Base-by-base conservation (phyloP, 2,329 filamentous ascomycete genomes). In the Penicillium brasilianum region DNA sequence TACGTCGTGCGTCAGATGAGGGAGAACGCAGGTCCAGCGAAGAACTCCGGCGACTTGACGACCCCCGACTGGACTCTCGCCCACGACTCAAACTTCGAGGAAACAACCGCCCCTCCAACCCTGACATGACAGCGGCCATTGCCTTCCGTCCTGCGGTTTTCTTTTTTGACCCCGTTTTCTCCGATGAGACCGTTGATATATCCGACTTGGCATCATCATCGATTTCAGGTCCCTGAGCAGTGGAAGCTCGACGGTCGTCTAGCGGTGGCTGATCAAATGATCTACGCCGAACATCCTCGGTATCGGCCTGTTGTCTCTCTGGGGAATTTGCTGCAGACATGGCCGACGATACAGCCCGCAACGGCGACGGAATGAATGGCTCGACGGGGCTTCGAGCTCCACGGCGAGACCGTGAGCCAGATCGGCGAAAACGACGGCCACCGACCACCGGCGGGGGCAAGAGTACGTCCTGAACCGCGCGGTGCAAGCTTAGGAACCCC, bases 401-500 rank as follows among this genome's bases (percentile, higher is more conserved):
- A 63, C 61, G 60, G 54, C 52, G 64, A 39, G 71, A 68, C 51
- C 74, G n/a, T 28, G 22, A 69, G 53, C 72, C 66, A 58, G 72
- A 73, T 57, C 75, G 72, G 59, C 75, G 76, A 37, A 72, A 69
- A 41, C 74, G 74, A 61, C 75, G 76, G 63, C 77, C 76, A 55
- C 77, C 65, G 57, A 49, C 52, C 48, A 59, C 60, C 44, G 71
- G 68, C 61, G 66, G 66, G 41, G 70, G 65, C 57, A 71, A 81
- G 60, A 89, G 80, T 84, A 90, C 87, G 75, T 87, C 91, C 67
- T 89, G 84, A 57, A 90, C 85, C 11, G 89, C 88, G 25, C 90
- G 90, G 56, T 83, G 85, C 49, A 66, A 43, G 9, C 55, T 46
- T 25, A 54, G 32, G 18, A 51, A n/a, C 57, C 56, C 56, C n/a